Base-by-base conservation (phyloP, 129 eudicot species). In the Escallonia rubra region DNA sequence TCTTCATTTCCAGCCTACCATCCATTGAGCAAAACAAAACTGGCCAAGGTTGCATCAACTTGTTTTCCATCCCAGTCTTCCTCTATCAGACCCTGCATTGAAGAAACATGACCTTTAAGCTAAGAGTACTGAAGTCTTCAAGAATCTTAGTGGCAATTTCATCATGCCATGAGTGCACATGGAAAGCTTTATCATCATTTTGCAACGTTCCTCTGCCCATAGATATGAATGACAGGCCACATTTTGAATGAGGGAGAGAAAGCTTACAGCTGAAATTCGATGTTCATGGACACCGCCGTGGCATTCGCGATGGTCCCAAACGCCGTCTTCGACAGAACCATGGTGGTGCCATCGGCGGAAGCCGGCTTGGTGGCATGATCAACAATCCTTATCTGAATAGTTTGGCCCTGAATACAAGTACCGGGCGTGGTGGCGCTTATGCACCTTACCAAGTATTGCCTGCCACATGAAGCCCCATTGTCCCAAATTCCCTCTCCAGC, bases 401-500 rank as follows among this genome's bases (percentile, higher is more conserved):
- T 70, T 43, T 75, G 59, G 39, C 56, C 85, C 0, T 38, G 42
- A 11, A 64, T 54, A 63, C 91, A 86, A 10, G 79, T 78, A 48
- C 71, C 71, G 0, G 74, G 71, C 5, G 14, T 64, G 4, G 50
- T 54, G 3, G 89, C 89, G 48, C 89, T 88, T 49, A 85, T 79
- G 64, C 96, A 88, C 61, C 80, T 79, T 59, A 82, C 89, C 82
- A 83, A 51, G 53, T 88, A 88, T 44, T 78, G 88, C 34, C 91
- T 69, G 55, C 96, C 96, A 41, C 91, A 85, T 10, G 96, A 77
- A 0, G 96, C 96, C 11, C 91, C 91, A 51, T 88, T 82, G 77
- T 82, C 91, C 96, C 96, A 88, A 7, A 88, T 81, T 10, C 88
- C 96, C 6, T 77, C 84, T 2, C 91, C 90, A 0, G 87, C 96